phyloP scores from a whole-genome alignment of 345 rosid genomes.

The Heritiera littoralis region DNA sequence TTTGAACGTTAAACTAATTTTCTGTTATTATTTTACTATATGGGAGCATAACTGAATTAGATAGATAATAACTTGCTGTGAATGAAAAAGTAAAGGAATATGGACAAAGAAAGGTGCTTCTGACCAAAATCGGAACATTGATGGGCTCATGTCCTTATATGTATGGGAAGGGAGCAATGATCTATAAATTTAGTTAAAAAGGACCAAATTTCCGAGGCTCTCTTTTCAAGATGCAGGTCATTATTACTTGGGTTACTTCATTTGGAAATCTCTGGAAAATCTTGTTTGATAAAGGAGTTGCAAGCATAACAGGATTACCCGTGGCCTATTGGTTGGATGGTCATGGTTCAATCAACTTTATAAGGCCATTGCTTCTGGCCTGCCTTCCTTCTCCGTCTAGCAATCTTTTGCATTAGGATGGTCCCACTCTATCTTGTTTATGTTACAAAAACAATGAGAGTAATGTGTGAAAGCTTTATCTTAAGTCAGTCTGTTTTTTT shows the following conservation, averaged over 20 bases:
- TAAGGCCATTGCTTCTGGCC: background rate
- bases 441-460: background rate
- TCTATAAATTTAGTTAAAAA: background rate
- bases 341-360: background rate
- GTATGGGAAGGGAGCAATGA: background rate
- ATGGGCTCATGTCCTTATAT: background rate
- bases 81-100: background rate
- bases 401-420: slow-evolving; percentile 9
- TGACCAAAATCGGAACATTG: background rate
- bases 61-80: background rate
- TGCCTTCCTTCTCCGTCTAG: background rate
- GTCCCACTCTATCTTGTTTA: background rate
- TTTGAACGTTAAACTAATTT: background rate
- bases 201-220: background rate
- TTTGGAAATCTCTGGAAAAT: background rate
- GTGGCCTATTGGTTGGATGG: background rate
- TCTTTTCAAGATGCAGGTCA: background rate
- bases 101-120: background rate
- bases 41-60: background rate
- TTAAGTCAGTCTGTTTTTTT: background rate
- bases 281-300: background rate
- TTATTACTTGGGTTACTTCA: background rate
- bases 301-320: background rate
- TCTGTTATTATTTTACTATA: background rate
- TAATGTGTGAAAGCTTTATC: background rate